Evolutionary conservation across 768 basidiomycete species (phyloP), one percentile per base, ranked within the genome.

Genomic region (Panus rudis): DNA sequence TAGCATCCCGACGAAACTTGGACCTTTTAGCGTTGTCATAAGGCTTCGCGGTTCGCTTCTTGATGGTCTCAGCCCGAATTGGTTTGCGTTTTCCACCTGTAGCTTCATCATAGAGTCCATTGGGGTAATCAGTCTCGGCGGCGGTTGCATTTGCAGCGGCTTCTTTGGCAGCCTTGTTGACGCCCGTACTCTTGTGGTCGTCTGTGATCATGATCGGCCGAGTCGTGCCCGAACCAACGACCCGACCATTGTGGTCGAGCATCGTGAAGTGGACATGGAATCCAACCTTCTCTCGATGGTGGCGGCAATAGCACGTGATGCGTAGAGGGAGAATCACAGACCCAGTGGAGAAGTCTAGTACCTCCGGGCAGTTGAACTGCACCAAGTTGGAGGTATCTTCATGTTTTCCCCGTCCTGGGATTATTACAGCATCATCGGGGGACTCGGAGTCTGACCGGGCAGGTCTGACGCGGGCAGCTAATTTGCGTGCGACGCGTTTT

Each of bases 121-220:
- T n/a, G n/a, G n/a, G n/a, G n/a, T n/a, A n/a, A n/a, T n/a, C n/a
- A n/a, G n/a, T n/a, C n/a, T n/a, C n/a, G n/a, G n/a, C n/a, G n/a
- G n/a, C n/a, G n/a, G n/a, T n/a, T n/a, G n/a, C n/a, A n/a, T n/a
- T n/a, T n/a, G n/a, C n/a, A n/a, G n/a, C n/a, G n/a, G n/a, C n/a
- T n/a, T n/a, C n/a, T n/a, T n/a, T n/a, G n/a, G n/a, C n/a, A n/a
- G n/a, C 58, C n/a, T 54, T 42, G 31, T 51, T 58, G 43, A 59
- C 54, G 6, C 58, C 60, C 3, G 68, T 76, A 22, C 89, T 92
- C 67, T 99, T 99, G 68, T 99, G 96, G 63, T 99, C 96, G 67
- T 99, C 96, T 2, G 94, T 99, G 52, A 98, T 98, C 83, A 98
- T 93, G 52, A 99, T 92, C 3, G 94, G 91, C 23, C 81, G 78